phyloP scores from a whole-genome alignment of 2,329 filamentous ascomycete species.

The Waltergamsia citrina region DNA sequence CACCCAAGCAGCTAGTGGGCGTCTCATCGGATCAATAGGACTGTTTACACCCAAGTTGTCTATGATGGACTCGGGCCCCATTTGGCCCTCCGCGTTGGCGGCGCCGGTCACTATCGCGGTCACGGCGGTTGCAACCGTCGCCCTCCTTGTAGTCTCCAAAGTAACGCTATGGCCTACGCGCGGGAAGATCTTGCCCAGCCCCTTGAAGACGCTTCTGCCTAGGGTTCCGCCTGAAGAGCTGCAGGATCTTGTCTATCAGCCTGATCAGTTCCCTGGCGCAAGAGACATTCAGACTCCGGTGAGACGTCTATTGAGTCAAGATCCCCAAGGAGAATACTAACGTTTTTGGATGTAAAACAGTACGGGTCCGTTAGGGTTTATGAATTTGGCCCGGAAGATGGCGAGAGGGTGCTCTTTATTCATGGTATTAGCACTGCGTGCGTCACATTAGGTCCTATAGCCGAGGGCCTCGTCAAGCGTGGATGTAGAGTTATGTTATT shows the following conservation, averaged over 20 bases:
- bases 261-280: conserved; percentile 60
- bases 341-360: conserved; percentile 12
- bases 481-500: conserved; percentile 79
- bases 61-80: no score
- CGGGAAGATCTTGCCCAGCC: conserved; percentile 30
- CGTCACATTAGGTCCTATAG: conserved; percentile 59
- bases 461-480: conserved; percentile 53
- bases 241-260: conserved; percentile 44
- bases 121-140: no score
- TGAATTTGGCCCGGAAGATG: conserved; percentile 69
- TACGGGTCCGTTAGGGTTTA: conserved; percentile 72
- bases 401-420: conserved; percentile 66
- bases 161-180: no score
- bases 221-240: conserved; percentile 23
- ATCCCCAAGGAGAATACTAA: no score
- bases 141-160: no score
- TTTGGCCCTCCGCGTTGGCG: no score
- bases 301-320: no score
- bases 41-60: no score
- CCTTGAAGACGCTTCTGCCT: conserved; percentile 30
- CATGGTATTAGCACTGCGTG: conserved; percentile 82
- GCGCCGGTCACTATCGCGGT: no score
- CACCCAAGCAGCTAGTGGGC: no score
- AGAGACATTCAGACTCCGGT: conserved; percentile 63
- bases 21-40: no score